These are phyloP conservation scores for Lophiotrema nucula DNA, from an alignment of 495 filamentous ascomycete species.

Conservation along the genomic window DNA sequence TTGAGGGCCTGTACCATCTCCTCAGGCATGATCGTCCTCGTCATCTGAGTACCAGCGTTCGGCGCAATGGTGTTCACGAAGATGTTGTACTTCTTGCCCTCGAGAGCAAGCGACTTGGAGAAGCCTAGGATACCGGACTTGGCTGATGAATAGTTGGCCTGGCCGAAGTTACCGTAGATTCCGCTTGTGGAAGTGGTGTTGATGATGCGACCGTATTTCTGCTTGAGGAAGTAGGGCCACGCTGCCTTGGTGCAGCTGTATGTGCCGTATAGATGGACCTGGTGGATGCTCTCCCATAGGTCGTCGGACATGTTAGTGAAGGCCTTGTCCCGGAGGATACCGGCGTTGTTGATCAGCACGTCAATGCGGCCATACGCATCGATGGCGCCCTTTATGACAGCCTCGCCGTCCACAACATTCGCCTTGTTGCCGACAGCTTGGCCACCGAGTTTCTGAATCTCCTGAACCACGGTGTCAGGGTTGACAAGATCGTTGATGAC, in stretches of 20 bases:
- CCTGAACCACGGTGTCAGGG: slow-evolving; percentile 87
- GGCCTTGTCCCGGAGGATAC: slow-evolving; percentile 96
- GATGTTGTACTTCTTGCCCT: slow-evolving; percentile 98
- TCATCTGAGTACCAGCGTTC: slow-evolving; percentile 97
- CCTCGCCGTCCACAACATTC: slow-evolving; percentile 89
- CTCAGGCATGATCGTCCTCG: slow-evolving; percentile 89
- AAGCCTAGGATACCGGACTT: slow-evolving; percentile 96
- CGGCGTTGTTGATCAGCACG: slow-evolving; percentile 94
- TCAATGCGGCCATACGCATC: slow-evolving; percentile 93
- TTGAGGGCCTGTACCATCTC: slow-evolving; percentile 99
- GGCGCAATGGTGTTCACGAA: slow-evolving; percentile 97
- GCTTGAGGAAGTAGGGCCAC: slow-evolving; percentile 97
- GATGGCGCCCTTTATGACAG: slow-evolving; percentile 87
- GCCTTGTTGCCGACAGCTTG: slow-evolving; percentile 93
- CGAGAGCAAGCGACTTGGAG: slow-evolving; percentile 85
- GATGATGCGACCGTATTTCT: slow-evolving; percentile 95
- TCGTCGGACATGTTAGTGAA: slow-evolving; percentile 97
- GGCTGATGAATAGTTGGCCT: slow-evolving; percentile 95
- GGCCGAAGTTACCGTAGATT: slow-evolving; percentile 98
- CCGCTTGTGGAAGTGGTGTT: slow-evolving; percentile 96
- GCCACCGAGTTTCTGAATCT: slow-evolving; percentile 87
- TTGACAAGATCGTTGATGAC: slow-evolving; percentile 94
- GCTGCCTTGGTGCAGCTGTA: slow-evolving; percentile 98
- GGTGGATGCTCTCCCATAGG: slow-evolving; percentile 88
- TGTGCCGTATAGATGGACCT: slow-evolving; percentile 90